phyloP scores from a whole-genome alignment of 2,329 filamentous ascomycete genomes.

The Aspergillus intermedius region DNA sequence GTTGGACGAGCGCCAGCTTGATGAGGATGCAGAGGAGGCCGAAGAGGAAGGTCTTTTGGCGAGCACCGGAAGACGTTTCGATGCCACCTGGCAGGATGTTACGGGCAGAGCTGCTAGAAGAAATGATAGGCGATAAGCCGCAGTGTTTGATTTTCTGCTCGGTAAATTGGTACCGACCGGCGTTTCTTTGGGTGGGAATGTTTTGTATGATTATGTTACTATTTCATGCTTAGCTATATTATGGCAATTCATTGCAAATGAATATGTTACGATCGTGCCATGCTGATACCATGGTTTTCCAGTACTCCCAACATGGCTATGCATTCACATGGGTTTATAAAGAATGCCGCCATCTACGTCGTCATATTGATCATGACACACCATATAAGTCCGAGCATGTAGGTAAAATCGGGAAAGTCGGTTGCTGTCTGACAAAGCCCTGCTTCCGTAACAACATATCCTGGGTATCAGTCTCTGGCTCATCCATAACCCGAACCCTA shows the following conservation, averaged over 20 bases:
- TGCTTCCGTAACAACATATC: not conserved
- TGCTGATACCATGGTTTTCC: not conserved
- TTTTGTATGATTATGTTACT: not conserved
- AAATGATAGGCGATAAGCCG: conserved; percentile 2
- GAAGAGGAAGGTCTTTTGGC: conserved; percentile 91
- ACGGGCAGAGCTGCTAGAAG: conserved; percentile 49
- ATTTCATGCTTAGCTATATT: not conserved
- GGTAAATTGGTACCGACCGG: not conserved
- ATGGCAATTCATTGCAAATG: not conserved
- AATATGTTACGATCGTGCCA: not conserved
- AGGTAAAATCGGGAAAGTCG: too few relatives aligned
- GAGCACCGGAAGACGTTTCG: conserved; percentile 72
- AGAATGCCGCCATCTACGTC: too few relatives aligned
- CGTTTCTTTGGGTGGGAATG: not conserved
- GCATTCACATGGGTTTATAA: not conserved
- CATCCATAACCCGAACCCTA: too few relatives aligned
- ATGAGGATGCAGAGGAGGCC: conserved; percentile 82
- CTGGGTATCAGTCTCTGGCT: not conserved
- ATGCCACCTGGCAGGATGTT: conserved; percentile 83
- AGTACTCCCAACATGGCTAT: not conserved
- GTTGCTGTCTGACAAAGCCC: not conserved
- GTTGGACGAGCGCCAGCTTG: conserved; percentile 68
- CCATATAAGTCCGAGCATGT: too few relatives aligned
- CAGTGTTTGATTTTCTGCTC: not conserved
- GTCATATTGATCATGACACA: too few relatives aligned